These are phyloP conservation scores for Ocimum tenuiflorum DNA, from an alignment of 257 asterid species.

Conservation along the genomic window DNA sequence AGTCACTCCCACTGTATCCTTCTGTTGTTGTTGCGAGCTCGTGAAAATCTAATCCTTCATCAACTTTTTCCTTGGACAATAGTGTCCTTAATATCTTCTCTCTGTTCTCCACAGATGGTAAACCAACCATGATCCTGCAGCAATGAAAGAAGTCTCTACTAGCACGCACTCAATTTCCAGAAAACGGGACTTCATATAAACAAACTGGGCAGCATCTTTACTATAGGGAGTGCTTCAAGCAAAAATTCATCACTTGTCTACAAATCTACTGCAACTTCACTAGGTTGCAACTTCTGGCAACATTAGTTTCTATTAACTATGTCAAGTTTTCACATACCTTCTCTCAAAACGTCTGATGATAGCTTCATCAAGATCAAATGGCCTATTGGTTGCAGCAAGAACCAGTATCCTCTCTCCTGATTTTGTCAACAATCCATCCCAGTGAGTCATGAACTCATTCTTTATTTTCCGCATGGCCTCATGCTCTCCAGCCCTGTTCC, in stretches of 20 bases:
- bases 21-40: constrained; percentile 73
- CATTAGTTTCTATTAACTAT: background rate
- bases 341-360: constrained; percentile 87
- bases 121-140: constrained; percentile 74
- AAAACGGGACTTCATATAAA: background rate
- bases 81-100: constrained; percentile 66
- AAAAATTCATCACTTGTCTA: background rate
- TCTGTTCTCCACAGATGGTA: constrained; percentile 66
- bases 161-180: constrained; percentile 3
- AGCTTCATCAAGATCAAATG: constrained; percentile 97
- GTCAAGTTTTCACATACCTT: constrained; percentile 34
- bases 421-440: constrained; percentile 85
- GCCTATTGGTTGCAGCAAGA: constrained; percentile 91
- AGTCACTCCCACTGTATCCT: constrained; percentile 86
- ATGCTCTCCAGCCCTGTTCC: constrained; percentile 82
- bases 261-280: background rate
- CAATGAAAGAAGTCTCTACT: background rate
- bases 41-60: constrained; percentile 43
- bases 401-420: constrained; percentile 77
- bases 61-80: constrained; percentile 69
- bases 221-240: background rate
- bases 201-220: background rate
- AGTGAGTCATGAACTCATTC: constrained; percentile 91
- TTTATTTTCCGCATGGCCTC: constrained; percentile 93
- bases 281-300: background rate